Percentiles rank a stretch among this genome's conserved stretches.
Evolutionary conservation across 768 basidiomycete species (phyloP).

Genomic region (Lentinula boryana): DNA sequence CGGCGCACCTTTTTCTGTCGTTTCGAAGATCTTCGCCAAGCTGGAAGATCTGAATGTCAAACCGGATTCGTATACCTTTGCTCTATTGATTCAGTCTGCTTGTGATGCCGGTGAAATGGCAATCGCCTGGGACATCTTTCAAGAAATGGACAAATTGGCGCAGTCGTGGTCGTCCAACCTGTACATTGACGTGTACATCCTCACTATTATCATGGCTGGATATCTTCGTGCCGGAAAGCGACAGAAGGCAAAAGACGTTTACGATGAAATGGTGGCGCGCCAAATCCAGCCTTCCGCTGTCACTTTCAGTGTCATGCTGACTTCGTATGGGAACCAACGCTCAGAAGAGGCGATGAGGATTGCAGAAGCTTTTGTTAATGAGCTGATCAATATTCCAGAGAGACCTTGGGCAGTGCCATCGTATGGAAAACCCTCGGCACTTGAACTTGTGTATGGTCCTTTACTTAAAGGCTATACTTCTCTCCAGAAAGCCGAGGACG

Average conservation of each 20-base stretch:
- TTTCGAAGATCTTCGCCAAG: slow-evolving; percentile 55
- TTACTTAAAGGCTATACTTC: slow-evolving; percentile 49
- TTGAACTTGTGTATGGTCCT: slow-evolving; percentile 56
- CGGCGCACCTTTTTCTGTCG: slow-evolving; percentile 66
- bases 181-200: slow-evolving; percentile 48
- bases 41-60: slow-evolving; percentile 42
- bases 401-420: slow-evolving; percentile 32
- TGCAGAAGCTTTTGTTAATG: slow-evolving; percentile 62
- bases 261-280: slow-evolving; percentile 63
- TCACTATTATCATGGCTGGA: slow-evolving; percentile 73
- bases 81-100: slow-evolving; percentile 74
- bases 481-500: slow-evolving; percentile 39
- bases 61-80: slow-evolving; percentile 62
- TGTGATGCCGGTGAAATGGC: slow-evolving; percentile 66
- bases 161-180: slow-evolving; percentile 29
- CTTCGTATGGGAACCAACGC: slow-evolving; percentile 47
- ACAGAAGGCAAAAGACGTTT: slow-evolving; percentile 52
- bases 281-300: slow-evolving; percentile 63
- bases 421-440: slow-evolving; percentile 32
- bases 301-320: slow-evolving; percentile 65
- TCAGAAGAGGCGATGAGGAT: slow-evolving; percentile 44
- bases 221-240: slow-evolving; percentile 54
- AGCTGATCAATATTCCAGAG: slow-evolving; percentile 33
- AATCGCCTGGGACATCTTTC: slow-evolving; percentile 59
- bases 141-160: slow-evolving; percentile 54